phyloP scores from a whole-genome alignment of 148 eudicot genomes.

The Spergularia marina region DNA sequence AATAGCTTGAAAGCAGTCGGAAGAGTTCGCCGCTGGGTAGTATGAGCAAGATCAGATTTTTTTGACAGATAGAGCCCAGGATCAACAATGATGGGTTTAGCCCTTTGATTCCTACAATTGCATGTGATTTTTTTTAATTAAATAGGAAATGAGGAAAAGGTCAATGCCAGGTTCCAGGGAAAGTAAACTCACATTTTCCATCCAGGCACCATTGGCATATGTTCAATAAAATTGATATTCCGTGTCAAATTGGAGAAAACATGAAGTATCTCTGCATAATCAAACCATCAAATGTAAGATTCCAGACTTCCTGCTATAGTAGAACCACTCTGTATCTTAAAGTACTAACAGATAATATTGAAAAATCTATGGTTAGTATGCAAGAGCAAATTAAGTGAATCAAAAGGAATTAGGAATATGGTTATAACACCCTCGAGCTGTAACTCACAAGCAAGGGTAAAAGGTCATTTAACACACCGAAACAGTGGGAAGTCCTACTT shows the following conservation, averaged over 20 bases:
- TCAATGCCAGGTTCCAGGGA: background rate
- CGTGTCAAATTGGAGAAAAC: conserved; percentile 81
- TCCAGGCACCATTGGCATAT: conserved; percentile 61
- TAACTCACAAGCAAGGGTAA: background rate
- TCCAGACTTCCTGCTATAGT: background rate
- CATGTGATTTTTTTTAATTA: background rate
- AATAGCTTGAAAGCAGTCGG: conserved; percentile 89
- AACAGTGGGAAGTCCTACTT: background rate
- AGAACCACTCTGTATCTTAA: no score
- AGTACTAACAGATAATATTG: background rate
- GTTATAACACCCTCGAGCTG: background rate
- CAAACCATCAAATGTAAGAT: conserved; percentile 24
- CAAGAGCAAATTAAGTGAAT: background rate
- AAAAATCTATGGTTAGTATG: background rate
- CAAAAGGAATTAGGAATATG: background rate
- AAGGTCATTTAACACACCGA: background rate
- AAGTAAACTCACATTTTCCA: conserved; percentile 81
- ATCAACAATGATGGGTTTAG: conserved; percentile 77
- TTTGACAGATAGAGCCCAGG: conserved; percentile 89
- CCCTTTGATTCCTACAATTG: conserved; percentile 82
- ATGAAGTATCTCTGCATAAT: conserved; percentile 77
- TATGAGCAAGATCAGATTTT: conserved; percentile 72
- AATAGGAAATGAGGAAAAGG: background rate
- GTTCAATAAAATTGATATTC: conserved; percentile 79
- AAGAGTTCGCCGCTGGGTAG: conserved; percentile 72